Percentiles rank a stretch among this genome's conserved stretches.
These are phyloP conservation scores for Moniliella sp. DNA, from an alignment of 1,284 basidiomycete species.

Conservation along the genomic window DNA sequence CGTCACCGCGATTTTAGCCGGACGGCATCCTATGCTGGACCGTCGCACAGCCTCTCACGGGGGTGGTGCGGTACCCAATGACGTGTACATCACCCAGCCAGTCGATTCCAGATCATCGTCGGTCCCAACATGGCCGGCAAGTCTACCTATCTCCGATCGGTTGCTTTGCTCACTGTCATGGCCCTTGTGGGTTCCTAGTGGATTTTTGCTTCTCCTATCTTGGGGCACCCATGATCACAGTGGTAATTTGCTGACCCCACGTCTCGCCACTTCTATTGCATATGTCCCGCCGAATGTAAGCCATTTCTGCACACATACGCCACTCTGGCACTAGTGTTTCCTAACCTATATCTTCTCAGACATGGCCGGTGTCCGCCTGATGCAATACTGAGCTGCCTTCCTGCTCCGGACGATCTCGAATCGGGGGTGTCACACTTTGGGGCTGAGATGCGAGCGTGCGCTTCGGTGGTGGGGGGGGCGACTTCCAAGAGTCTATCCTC, in stretches of 20 bases:
- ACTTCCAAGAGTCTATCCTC: constrained; percentile 46
- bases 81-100: constrained; percentile 3
- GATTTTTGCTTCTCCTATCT: constrained; percentile 64
- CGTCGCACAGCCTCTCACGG: constrained; percentile 43
- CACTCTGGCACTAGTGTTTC: neutral
- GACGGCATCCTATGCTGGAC: constrained; percentile 46
- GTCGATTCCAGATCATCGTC: constrained; percentile 38
- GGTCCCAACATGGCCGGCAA: constrained; percentile 47
- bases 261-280: neutral
- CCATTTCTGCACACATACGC: neutral
- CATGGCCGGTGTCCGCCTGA: constrained; percentile 47
- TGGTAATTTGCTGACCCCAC: constrained; percentile 43
- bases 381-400: constrained; percentile 59
- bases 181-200: constrained; percentile 65
- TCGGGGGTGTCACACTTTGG: constrained; percentile 24
- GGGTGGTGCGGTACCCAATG: constrained; percentile 31
- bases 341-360: constrained; percentile 1
- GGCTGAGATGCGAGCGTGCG: constrained; percentile 12
- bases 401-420: constrained; percentile 57
- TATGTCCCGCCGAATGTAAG: constrained; percentile 4
- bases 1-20: constrained; percentile 24
- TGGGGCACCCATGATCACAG: no score
- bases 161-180: constrained; percentile 61
- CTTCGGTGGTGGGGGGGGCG: constrained; percentile 43
- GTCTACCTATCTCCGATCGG: constrained; percentile 70